These are phyloP conservation scores for Cryptosporidium sp. DNA, from an alignment of 169 alveolate genomes.

Conservation along the genomic window DNA sequence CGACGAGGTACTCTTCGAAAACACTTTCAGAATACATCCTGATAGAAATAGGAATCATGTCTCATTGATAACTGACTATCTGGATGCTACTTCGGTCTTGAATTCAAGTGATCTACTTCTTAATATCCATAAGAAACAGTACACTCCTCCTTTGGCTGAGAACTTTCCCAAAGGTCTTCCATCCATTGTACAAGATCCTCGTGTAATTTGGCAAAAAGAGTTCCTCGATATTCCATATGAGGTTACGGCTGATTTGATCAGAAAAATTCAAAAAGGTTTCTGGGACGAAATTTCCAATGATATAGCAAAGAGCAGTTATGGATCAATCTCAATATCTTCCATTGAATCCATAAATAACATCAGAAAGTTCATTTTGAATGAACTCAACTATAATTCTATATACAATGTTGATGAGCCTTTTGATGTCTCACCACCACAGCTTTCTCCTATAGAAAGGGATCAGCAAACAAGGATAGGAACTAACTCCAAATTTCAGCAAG, in stretches of 20 bases:
- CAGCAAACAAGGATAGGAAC: not conserved
- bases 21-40: slow-evolving; percentile 62
- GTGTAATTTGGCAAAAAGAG: slow-evolving; percentile 63
- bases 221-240: slow-evolving; percentile 58
- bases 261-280: slow-evolving; percentile 47
- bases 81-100: slow-evolving; percentile 61
- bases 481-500: not conserved
- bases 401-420: slow-evolving; percentile 67
- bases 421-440: slow-evolving; percentile 64
- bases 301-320: slow-evolving; percentile 46
- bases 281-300: slow-evolving; percentile 73
- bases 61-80: slow-evolving; percentile 34
- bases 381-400: slow-evolving; percentile 22
- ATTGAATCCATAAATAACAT: not conserved
- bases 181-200: slow-evolving; percentile 60
- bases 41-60: slow-evolving; percentile 28
- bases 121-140: slow-evolving; percentile 47
- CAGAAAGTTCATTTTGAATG: slow-evolving; percentile 32
- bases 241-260: slow-evolving; percentile 33
- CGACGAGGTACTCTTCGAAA: slow-evolving; percentile 65
- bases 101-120: slow-evolving; percentile 40
- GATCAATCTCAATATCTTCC: slow-evolving; percentile 32
- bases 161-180: slow-evolving; percentile 71
- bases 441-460: slow-evolving; percentile 43
- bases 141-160: slow-evolving; percentile 72